Evolutionary conservation across 371 early-diverging fungal species (phyloP), one percentile per base, ranked within the genome.

Genomic region (Apophysomyces variabilis): DNA sequence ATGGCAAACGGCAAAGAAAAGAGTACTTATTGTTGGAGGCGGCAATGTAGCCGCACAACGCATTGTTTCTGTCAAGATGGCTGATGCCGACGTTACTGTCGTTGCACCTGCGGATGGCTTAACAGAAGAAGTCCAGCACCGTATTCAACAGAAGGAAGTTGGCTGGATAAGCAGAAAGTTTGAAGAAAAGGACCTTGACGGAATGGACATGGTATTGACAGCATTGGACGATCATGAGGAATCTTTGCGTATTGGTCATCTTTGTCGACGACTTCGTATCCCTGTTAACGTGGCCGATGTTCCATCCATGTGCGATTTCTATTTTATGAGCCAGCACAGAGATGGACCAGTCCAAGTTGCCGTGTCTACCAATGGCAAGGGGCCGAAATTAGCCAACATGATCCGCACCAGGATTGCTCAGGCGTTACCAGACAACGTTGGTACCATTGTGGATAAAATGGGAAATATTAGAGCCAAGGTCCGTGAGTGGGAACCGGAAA

Each of bases 211-310:
- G 92, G 95, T 95, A 16, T 78, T 95, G 63, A 87, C 92, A 1
- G 94, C 94, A 7, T 81, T 93, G 18, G 91, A 93, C 68, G 92
- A 93, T 69, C 89, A 84, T 50, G 85, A 84, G 2, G 90, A 89
- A 71, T 90, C 92, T 4, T 50, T 82, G 3, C 83, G 87, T 14
- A 93, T 96, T 56, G 93, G 91, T 38, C 66, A 80, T 12, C 71
- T 88, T 18, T 89, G 93, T 68, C 81, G 90, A 38, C 72, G 71
- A 32, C 83, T 75, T 39, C 82, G 89, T 37, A 94, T 95, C 47
- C 95, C 95, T 7, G 95, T 96, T 54, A 96, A 96, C 67, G 95
- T 94, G 16, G 96, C 96, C 0, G 97, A 96, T 67, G 91, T 95
- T 18, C 92, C 94, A 13, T 88, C 90, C 14, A 79, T 93, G 72